Conservation (phyloP, 2,329 filamentous ascomycete species). For the Exophiala alcalophila region DNA sequence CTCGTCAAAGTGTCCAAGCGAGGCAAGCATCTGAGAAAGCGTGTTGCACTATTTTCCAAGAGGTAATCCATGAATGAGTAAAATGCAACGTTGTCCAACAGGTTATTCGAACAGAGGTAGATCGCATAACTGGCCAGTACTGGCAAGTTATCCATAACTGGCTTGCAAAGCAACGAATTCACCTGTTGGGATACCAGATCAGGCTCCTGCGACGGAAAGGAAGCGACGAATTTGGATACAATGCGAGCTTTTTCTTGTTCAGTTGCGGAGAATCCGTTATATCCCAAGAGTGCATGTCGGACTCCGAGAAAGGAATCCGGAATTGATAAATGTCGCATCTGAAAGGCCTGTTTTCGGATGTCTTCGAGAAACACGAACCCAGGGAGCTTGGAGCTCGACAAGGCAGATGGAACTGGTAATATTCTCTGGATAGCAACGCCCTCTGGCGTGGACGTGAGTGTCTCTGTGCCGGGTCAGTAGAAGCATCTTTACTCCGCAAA, state of each 20-base stretch:
- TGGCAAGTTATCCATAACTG: background rate
- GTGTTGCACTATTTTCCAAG: background rate
- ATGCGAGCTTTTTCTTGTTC: background rate
- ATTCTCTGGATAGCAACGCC: background rate
- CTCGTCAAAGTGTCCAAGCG: background rate
- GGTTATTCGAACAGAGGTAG: constrained; percentile 2
- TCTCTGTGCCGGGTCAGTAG: background rate
- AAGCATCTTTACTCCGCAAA: too few species aligned
- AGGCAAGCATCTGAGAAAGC: background rate
- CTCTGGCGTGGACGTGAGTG: background rate
- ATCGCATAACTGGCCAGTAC: constrained; percentile 1
- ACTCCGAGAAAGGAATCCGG: too few species aligned
- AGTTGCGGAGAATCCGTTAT: too few species aligned
- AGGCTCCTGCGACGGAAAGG: background rate
- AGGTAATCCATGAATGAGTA: background rate
- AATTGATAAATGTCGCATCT: too few species aligned
- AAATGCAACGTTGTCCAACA: background rate
- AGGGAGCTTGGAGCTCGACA: background rate
- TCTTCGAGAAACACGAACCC: background rate
- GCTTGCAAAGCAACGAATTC: background rate
- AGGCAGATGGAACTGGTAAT: background rate
- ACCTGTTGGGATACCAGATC: background rate
- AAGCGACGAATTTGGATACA: background rate
- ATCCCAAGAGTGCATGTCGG: too few species aligned
- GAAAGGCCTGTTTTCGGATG: too few species aligned